These are phyloP conservation scores for Cyclospora cayetanensis DNA, from an alignment of 169 alveolate genomes.

Conservation along the genomic window DNA sequence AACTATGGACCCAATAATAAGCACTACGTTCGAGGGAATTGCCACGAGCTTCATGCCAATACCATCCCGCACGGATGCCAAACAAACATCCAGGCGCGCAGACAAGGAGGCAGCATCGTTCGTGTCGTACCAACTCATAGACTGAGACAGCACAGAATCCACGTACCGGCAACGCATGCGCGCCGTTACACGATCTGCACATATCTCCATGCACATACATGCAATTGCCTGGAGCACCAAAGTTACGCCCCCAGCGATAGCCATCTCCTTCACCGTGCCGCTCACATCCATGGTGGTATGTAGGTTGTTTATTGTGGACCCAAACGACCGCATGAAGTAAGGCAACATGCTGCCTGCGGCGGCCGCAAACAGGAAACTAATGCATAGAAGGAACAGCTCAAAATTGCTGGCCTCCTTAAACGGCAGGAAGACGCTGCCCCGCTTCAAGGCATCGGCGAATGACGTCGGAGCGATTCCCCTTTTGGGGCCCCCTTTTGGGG, in stretches of 20 bases:
- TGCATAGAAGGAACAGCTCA: neutral
- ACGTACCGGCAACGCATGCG: neutral
- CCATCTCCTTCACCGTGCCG: neutral
- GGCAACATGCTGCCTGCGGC: neutral
- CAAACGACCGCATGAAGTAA: neutral
- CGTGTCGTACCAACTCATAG: slow-evolving; percentile 25
- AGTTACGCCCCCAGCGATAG: neutral
- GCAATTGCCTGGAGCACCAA: neutral
- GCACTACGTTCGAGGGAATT: neutral
- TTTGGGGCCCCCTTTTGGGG: neutral
- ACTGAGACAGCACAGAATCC: neutral
- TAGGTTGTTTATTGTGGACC: neutral
- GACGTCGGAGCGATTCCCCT: neutral
- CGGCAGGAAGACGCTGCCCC: neutral
- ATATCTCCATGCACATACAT: neutral
- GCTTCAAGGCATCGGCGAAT: neutral
- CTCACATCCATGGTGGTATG: neutral
- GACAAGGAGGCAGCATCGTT: neutral
- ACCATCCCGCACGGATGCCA: neutral
- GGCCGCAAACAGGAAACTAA: neutral
- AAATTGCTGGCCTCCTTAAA: neutral
- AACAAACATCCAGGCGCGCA: neutral
- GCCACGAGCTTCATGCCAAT: slow-evolving; percentile 17
- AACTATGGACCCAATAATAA: neutral
- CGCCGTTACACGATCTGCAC: neutral